phyloP scores from a whole-genome alignment of 2,329 filamentous ascomycete genomes.

The Cladosporium sp. region DNA sequence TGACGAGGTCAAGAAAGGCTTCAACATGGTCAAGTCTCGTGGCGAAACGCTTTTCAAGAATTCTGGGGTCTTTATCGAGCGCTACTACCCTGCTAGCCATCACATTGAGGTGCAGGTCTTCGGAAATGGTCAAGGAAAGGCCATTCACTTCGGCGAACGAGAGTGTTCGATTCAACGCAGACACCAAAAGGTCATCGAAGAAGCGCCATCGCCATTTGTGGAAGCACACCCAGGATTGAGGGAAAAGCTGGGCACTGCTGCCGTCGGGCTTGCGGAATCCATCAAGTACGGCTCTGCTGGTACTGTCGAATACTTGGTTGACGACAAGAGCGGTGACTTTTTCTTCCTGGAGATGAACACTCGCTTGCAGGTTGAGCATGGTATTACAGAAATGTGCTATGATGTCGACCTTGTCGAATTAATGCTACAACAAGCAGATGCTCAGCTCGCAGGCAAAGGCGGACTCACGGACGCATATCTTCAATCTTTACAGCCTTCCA shows the following conservation, averaged over 20 bases:
- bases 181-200: conserved; percentile 88
- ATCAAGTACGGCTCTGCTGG: conserved; percentile 75
- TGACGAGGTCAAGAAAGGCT: conserved; percentile 64
- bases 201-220: conserved; percentile 73
- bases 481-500: conserved; percentile 38
- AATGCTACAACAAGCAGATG: conserved; percentile 54
- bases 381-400: conserved; percentile 55
- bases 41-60: conserved; percentile 78
- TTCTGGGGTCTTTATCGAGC: conserved; percentile 78
- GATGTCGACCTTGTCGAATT: conserved; percentile 51
- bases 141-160: conserved; percentile 78
- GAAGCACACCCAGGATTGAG: conserved; percentile 50
- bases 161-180: conserved; percentile 84
- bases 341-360: conserved; percentile 63
- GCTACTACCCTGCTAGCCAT: conserved; percentile 71
- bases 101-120: conserved; percentile 92
- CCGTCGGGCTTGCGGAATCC: conserved; percentile 60
- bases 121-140: conserved; percentile 73
- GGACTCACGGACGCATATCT: conserved; percentile 43
- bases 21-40: conserved; percentile 60
- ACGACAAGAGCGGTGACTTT: conserved; percentile 75
- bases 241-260: conserved; percentile 60
- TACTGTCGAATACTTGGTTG: conserved; percentile 86
- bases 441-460: conserved; percentile 41
- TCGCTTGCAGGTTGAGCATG: conserved; percentile 55